A percentile compares a stretch with the other conserved stretches of the same genome.
These are phyloP conservation scores for Diaporthe sp. DNA, from an alignment of 2,329 filamentous ascomycete genomes.

Conservation along the genomic window DNA sequence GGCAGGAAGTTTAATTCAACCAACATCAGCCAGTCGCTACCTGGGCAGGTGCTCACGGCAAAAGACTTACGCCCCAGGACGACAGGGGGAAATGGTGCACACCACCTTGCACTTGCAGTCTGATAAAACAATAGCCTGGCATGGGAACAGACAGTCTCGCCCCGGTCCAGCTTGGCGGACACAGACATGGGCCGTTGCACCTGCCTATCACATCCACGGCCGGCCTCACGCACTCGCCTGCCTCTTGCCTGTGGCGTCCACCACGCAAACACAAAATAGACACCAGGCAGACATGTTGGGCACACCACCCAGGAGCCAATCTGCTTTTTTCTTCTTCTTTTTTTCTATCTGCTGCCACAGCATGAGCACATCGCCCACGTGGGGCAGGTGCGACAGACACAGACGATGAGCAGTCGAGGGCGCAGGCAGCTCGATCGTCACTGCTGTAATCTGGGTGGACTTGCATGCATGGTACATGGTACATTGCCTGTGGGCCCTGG, in stretches of 20 bases:
- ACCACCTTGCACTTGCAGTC: neutral
- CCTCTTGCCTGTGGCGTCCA: neutral
- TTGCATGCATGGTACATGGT: neutral
- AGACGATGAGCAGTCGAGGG: neutral
- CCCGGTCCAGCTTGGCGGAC: slow-evolving; percentile 2
- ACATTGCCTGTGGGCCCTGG: neutral
- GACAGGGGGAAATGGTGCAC: neutral
- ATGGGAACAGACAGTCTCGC: neutral
- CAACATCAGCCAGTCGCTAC: slow-evolving; percentile 8
- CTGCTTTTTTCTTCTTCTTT: slow-evolving; percentile 3
- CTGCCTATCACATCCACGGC: slow-evolving; percentile 17
- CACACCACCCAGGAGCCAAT: neutral
- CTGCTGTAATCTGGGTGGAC: neutral
- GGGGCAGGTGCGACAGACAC: neutral
- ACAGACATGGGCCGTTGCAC: slow-evolving; percentile 3
- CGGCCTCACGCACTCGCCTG: neutral
- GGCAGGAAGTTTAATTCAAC: slow-evolving; percentile 5
- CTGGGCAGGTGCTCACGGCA: neutral
- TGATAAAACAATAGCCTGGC: slow-evolving; percentile 21
- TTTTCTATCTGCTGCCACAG: neutral
- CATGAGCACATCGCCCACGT: slow-evolving; percentile 1
- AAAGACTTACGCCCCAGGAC: neutral
- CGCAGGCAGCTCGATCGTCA: slow-evolving; percentile 9
- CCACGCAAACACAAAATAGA: neutral
- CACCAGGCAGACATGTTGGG: neutral